Percentiles rank a stretch among this genome's conserved stretches.
Conservation (phyloP, 2,329 filamentous ascomycete species). For the Sporothrix mexicana region DNA sequence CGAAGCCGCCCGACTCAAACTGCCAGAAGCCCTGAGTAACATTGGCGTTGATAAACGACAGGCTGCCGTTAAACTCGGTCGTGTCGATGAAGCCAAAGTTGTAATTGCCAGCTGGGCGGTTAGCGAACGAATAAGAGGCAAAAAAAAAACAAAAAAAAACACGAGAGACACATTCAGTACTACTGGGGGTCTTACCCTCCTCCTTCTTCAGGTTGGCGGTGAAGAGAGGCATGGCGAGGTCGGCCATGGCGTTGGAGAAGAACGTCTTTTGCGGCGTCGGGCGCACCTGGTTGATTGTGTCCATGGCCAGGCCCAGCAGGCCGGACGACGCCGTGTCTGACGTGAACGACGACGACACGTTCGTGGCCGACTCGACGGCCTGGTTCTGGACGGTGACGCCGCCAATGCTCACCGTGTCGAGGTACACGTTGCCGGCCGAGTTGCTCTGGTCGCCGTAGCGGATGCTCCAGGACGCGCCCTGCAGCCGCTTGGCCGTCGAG, state of each 20-base stretch:
- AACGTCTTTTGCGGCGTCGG: conserved; percentile 52
- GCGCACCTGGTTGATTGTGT: conserved; percentile 51
- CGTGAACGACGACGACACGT: conserved; percentile 50
- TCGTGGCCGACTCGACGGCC: conserved; percentile 52
- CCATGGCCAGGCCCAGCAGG: conserved; percentile 54
- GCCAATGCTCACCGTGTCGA: conserved; percentile 51
- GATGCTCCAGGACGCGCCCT: conserved; percentile 48
- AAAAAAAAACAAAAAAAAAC: not conserved
- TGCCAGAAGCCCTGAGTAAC: conserved; percentile 61
- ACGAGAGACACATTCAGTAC: too few relatives aligned
- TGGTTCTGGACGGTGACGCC: conserved; percentile 50
- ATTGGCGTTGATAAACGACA: conserved; percentile 59
- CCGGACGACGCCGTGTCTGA: conserved; percentile 49
- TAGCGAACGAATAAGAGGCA: not conserved
- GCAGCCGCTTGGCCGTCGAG: conserved; percentile 46
- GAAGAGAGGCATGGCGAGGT: conserved; percentile 44
- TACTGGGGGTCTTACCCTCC: conserved; percentile 43
- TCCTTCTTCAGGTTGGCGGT: conserved; percentile 45
- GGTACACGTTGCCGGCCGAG: conserved; percentile 52
- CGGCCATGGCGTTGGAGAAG: conserved; percentile 44
- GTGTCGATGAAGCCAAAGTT: conserved; percentile 64
- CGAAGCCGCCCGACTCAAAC: conserved; percentile 57
- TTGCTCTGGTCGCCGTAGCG: conserved; percentile 51
- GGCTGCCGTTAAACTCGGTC: conserved; percentile 58
- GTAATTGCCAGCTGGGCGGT: conserved; percentile 48